Evolutionary conservation across 139 green algal genomes (phyloP).

Genomic region (Closterium sp.): DNA sequence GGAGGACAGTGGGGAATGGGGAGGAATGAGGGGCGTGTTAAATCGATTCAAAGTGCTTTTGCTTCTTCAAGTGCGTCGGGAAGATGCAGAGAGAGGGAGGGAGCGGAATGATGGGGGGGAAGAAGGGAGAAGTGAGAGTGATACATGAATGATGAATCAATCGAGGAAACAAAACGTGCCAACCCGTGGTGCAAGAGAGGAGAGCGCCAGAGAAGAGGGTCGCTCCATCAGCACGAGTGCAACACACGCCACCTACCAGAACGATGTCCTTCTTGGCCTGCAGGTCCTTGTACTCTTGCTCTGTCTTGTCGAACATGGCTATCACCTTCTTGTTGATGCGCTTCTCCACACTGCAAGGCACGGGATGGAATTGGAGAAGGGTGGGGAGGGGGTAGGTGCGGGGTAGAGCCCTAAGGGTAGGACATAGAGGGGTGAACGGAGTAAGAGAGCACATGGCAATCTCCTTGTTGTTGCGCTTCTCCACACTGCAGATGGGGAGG

Average conservation of each 20-base stretch:
- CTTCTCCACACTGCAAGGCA: slow-evolving; percentile 46
- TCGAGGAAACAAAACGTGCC: neutral
- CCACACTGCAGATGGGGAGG: neutral
- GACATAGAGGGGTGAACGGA: no score
- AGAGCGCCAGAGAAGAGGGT: neutral
- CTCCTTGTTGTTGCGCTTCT: neutral
- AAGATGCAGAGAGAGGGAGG: neutral
- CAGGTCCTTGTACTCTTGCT: slow-evolving; percentile 82
- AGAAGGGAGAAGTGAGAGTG: neutral
- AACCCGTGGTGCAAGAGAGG: no score
- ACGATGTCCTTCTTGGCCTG: slow-evolving; percentile 76
- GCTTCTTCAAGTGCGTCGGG: neutral
- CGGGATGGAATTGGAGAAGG: no score
- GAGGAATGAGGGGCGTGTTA: no score
- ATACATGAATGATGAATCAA: neutral
- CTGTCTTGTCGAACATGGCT: slow-evolving; percentile 85
- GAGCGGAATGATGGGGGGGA: neutral
- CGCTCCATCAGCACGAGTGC: neutral
- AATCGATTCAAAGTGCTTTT: no score
- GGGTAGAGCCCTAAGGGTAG: no score
- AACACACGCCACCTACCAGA: slow-evolving; percentile 3
- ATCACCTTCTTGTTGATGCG: slow-evolving; percentile 81
- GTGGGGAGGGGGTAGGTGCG: no score
- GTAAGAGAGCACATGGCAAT: neutral
- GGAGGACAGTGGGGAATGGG: neutral